Evolutionary conservation across 352 stramenopile species (phyloP), one percentile per base, ranked within the genome.

Genomic region (Phytophthora hibernalis): DNA sequence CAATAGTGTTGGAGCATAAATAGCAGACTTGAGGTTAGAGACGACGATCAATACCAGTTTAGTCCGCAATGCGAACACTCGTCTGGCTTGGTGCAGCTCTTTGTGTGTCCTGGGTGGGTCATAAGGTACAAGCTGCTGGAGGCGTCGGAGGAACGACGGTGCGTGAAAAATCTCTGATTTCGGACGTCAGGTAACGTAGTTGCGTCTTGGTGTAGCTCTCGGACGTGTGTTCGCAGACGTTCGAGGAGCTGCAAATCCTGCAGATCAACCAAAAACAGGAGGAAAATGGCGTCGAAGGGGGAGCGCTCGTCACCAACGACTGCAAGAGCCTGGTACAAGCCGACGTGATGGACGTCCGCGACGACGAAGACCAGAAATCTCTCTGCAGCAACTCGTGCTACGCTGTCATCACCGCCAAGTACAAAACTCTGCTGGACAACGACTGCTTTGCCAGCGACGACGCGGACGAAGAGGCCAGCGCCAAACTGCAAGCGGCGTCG

Each of bases 361-460:
- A 50, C 5, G 80, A 93, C n/a, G 72, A 87, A 21, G 79, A 74
- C 2, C 87, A 95, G 54, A 68, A 82, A 35, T 64, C 70, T 1
- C 54, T 93, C 2, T 93, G 87, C 62, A 67, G 65, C 15, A 93
- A 93, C 61, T 62, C 71, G 31, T 95, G 85, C 61, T 95, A 79
- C 58, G 20, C 61, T 11, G 78, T 54, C 16, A 45, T 91, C 33
- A 87, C 74, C 26, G 33, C 42, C 15, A 95, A 92, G 66, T 92
- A 92, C 71, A 82, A 83, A 21, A 72, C 56, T 7, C 43, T 95
- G 48, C 68, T 93, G 31, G 74, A 80, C 30, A 90, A 90, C 49
- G 49, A 90, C 52, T 93, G 85, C 68, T 93, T 88, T 31, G 64
- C 65, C 2, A 86, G 74, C 45, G 47, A 68, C 8, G 80, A 92